Percentiles rank a stretch among this genome's conserved stretches.
Conservation (phyloP, 352 stramenopile genomes). For the Pythium volutum region DNA sequence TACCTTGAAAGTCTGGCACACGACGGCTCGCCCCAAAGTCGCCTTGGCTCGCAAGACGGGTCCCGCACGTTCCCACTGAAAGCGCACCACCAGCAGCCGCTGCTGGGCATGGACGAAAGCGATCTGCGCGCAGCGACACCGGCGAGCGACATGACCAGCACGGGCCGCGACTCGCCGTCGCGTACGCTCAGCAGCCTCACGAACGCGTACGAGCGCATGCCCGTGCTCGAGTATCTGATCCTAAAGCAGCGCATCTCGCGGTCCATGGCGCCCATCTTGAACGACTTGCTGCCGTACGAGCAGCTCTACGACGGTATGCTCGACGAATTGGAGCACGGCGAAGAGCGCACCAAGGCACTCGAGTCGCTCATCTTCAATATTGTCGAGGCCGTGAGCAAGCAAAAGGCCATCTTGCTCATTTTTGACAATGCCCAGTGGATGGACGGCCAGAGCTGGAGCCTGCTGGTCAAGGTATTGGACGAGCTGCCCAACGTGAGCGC, state of each 20-base stretch:
- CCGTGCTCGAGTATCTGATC: conserved; percentile 57
- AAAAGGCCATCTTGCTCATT: conserved; percentile 60
- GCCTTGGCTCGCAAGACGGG: background rate
- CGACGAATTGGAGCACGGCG: conserved; percentile 29
- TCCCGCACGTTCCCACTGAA: conserved; percentile 14
- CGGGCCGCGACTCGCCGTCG: background rate
- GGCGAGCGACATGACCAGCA: conserved; percentile 7
- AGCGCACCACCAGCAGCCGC: conserved; percentile 7
- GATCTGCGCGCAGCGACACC: background rate
- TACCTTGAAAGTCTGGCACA: conserved; percentile 1
- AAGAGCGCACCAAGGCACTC: conserved; percentile 47
- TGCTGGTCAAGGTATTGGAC: conserved; percentile 55
- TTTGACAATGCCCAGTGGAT: conserved; percentile 82
- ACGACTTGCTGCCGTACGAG: conserved; percentile 49
- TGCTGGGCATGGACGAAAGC: conserved; percentile 2
- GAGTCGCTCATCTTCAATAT: conserved; percentile 56
- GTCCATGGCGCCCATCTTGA: conserved; percentile 42
- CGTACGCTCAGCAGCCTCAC: conserved; percentile 10
- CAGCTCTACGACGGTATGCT: conserved; percentile 26
- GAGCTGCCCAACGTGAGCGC: conserved; percentile 57
- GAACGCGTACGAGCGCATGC: conserved; percentile 35
- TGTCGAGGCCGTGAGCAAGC: conserved; percentile 42
- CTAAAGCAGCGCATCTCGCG: conserved; percentile 39
- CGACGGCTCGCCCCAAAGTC: background rate
- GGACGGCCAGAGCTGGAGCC: conserved; percentile 54